Percentiles rank a stretch among this genome's conserved stretches.
These are phyloP conservation scores for Heterobasidion occidentale DNA, from an alignment of 1,284 basidiomycete species.

Conservation along the genomic window DNA sequence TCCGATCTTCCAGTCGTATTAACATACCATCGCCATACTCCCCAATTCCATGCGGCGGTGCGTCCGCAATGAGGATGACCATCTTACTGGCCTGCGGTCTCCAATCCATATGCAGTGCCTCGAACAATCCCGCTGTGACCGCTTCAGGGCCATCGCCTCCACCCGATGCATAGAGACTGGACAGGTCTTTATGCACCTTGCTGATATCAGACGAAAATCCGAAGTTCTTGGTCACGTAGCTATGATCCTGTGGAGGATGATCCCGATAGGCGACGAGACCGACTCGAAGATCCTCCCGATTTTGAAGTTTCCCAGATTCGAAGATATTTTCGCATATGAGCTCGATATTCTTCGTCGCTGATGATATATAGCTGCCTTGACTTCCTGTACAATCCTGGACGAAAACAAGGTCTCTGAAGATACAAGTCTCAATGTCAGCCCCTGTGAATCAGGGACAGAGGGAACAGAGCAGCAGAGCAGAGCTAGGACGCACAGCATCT, in stretches of 20 bases:
- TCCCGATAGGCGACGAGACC: constrained; percentile 89
- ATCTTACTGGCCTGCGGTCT: constrained; percentile 86
- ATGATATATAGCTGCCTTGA: constrained; percentile 77
- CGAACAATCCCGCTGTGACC: constrained; percentile 89
- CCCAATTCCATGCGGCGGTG: constrained; percentile 92
- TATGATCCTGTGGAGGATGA: constrained; percentile 93
- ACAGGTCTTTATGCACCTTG: constrained; percentile 81
- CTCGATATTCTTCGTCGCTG: constrained; percentile 97
- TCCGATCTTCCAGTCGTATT: background rate
- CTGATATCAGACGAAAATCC: constrained; percentile 90
- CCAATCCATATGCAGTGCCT: constrained; percentile 89
- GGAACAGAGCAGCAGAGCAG: constrained; percentile 3
- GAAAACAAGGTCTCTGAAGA: constrained; percentile 74
- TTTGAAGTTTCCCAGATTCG: constrained; percentile 86
- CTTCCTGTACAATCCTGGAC: constrained; percentile 91
- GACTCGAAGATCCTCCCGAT: constrained; percentile 83
- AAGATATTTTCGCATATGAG: constrained; percentile 95
- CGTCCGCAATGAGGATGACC: constrained; percentile 94
- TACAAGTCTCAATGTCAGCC: constrained; percentile 5
- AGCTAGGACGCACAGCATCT: constrained; percentile 60
- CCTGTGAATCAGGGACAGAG: background rate
- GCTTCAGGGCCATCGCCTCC: constrained; percentile 98
- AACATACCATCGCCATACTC: constrained; percentile 84
- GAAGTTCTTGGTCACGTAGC: constrained; percentile 89
- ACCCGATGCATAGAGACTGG: constrained; percentile 83